Conservation (phyloP, 164 flowering plant genomes). For the Buxus sempervirens region DNA sequence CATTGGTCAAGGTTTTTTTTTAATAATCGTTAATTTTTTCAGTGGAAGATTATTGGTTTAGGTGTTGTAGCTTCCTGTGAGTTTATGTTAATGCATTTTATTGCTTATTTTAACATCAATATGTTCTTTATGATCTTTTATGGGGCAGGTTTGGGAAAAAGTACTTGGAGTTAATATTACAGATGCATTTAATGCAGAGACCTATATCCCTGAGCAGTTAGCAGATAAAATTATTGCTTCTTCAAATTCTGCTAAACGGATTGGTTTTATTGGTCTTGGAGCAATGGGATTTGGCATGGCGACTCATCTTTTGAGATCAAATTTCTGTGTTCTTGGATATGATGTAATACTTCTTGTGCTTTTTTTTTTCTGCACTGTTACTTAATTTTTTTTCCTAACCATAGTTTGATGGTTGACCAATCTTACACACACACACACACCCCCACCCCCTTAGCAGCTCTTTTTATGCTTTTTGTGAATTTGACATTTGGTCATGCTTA, state of each 20-base stretch:
- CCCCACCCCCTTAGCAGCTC: too few relatives aligned
- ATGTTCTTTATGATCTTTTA: not conserved
- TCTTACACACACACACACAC: too few relatives aligned
- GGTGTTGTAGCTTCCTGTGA: constrained; percentile 1
- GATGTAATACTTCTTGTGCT: constrained; percentile 54
- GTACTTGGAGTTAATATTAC: constrained; percentile 54
- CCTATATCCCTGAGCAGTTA: constrained; percentile 58
- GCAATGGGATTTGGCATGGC: constrained; percentile 99
- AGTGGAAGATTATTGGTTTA: constrained; percentile 3
- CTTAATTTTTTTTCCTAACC: too few relatives aligned
- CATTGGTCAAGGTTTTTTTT: constrained; percentile 52
- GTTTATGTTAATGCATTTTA: not conserved
- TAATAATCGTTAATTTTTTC: not conserved
- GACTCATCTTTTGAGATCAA: constrained; percentile 72
- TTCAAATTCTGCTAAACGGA: constrained; percentile 47
- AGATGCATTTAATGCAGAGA: constrained; percentile 59
- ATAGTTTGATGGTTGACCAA: too few relatives aligned
- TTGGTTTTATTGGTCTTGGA: constrained; percentile 99
- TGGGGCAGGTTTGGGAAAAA: constrained; percentile 67
- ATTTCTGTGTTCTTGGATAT: constrained; percentile 71
- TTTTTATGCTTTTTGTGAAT: too few relatives aligned
- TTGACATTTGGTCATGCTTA: not conserved
- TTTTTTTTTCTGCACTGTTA: too few relatives aligned
- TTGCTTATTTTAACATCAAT: not conserved
- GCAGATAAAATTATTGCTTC: constrained; percentile 43